Percentiles rank a stretch among this genome's conserved stretches.
Conservation (phyloP, 169 alveolate species). For the Cryptosporidium xiaoi region DNA sequence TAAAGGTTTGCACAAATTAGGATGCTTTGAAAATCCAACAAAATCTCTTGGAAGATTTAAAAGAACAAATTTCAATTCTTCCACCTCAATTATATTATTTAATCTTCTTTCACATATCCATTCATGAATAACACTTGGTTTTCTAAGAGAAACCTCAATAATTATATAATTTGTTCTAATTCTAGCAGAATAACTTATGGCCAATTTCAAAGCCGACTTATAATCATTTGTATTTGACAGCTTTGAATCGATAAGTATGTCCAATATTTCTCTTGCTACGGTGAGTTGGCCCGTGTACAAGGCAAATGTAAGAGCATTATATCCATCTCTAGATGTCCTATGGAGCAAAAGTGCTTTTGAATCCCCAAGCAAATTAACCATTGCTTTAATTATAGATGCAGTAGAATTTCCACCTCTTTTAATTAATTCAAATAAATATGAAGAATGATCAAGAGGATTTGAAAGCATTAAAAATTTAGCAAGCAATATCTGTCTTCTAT, state of each 20-base stretch:
- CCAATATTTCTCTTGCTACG: conserved; percentile 59
- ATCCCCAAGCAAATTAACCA: conserved; percentile 47
- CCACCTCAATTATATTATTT: conserved; percentile 34
- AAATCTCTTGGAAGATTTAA: conserved; percentile 62
- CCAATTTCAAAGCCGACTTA: conserved; percentile 57
- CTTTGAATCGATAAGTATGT: conserved; percentile 37
- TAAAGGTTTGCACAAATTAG: conserved; percentile 55
- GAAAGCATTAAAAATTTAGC: conserved; percentile 31
- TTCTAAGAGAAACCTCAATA: conserved; percentile 46
- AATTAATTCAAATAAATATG: conserved; percentile 55
- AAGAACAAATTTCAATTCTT: conserved; percentile 55
- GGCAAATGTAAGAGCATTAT: conserved; percentile 71
- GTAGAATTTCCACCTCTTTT: conserved; percentile 64
- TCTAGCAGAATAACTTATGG: conserved; percentile 60
- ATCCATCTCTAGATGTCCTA: conserved; percentile 65
- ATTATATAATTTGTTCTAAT: conserved; percentile 24
- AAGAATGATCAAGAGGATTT: conserved; percentile 56
- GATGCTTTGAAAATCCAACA: conserved; percentile 61
- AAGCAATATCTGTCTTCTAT: conserved; percentile 26
- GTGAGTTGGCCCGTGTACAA: conserved; percentile 60
- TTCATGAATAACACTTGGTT: conserved; percentile 42
- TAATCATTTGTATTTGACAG: conserved; percentile 16
- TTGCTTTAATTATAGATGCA: conserved; percentile 30
- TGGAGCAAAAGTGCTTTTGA: conserved; percentile 35
- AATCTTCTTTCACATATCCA: conserved; percentile 70